Conservation (phyloP, 805 yeast species). For the Candida stauntonica region DNA sequence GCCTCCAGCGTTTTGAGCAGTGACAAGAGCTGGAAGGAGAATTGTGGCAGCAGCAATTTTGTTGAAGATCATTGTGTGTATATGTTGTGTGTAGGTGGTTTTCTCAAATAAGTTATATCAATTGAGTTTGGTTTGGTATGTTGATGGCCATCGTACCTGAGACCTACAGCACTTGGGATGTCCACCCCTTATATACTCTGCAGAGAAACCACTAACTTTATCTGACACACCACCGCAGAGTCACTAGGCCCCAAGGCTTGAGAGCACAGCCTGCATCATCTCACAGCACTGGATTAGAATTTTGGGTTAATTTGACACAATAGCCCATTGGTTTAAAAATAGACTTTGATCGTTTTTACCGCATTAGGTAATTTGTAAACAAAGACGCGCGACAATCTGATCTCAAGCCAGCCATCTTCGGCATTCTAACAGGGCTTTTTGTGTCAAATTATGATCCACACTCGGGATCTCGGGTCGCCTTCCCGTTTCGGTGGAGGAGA, state of each 20-base stretch:
- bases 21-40: constrained; percentile 7
- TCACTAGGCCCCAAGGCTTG: background rate
- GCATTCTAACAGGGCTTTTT: constrained; percentile 1
- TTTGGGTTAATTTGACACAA: background rate
- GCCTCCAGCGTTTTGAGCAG: constrained; percentile 15
- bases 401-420: constrained; percentile 4
- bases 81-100: background rate
- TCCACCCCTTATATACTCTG: too few relatives aligned
- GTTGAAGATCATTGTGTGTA: constrained; percentile 15
- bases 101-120: background rate
- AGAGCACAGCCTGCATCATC: background rate
- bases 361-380: constrained; percentile 2
- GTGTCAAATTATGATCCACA: constrained; percentile 8
- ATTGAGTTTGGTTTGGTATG: too few relatives aligned
- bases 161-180: too few relatives aligned
- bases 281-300: constrained; percentile 4
- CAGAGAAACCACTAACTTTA: too few relatives aligned
- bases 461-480: too few relatives aligned
- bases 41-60: constrained; percentile 10
- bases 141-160: too few relatives aligned
- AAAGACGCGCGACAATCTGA: too few relatives aligned
- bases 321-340: background rate
- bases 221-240: too few relatives aligned
- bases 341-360: background rate
- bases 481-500: too few relatives aligned